Evolutionary conservation across 352 stramenopile genomes (phyloP).

Genomic region (Phytophthora sojae): DNA sequence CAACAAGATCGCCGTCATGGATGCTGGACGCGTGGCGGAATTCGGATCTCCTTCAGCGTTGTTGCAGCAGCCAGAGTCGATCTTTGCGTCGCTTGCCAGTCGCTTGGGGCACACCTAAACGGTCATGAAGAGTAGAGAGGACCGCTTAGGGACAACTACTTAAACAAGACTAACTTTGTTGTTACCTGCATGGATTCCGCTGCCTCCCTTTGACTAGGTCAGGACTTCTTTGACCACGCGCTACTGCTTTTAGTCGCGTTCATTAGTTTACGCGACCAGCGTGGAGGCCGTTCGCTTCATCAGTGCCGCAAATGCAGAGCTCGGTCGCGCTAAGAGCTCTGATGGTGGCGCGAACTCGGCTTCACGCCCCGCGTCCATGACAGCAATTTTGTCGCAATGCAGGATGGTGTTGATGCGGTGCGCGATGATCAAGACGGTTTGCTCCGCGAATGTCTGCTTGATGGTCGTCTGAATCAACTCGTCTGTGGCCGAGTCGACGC

Average conservation of each 20-base stretch:
- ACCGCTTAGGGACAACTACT: too few relatives aligned
- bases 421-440: slow-evolving; percentile 57
- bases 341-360: slow-evolving; percentile 82
- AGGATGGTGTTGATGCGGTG: slow-evolving; percentile 15
- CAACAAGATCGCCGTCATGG: slow-evolving; percentile 91
- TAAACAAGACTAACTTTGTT: too few relatives aligned
- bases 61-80: slow-evolving; percentile 62
- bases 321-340: slow-evolving; percentile 58
- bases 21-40: slow-evolving; percentile 88
- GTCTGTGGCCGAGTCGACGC: slow-evolving; percentile 82
- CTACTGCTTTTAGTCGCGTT: too few relatives aligned
- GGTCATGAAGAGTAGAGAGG: too few relatives aligned
- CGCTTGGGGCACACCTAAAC: slow-evolving; percentile 30
- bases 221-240: too few relatives aligned
- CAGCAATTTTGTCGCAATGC: slow-evolving; percentile 49
- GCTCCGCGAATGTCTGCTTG: slow-evolving; percentile 78
- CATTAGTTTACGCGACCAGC: too few relatives aligned
- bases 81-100: slow-evolving; percentile 65
- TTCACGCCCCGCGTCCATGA: slow-evolving; percentile 68
- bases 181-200: too few relatives aligned
- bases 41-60: slow-evolving; percentile 88
- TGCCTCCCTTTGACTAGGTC: too few relatives aligned
- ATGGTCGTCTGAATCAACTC: slow-evolving; percentile 63
- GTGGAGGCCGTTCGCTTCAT: slow-evolving; percentile 13
- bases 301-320: slow-evolving; percentile 45